Base-by-base conservation (phyloP, 83 land plant species). In the Picea engelmannii region DNA sequence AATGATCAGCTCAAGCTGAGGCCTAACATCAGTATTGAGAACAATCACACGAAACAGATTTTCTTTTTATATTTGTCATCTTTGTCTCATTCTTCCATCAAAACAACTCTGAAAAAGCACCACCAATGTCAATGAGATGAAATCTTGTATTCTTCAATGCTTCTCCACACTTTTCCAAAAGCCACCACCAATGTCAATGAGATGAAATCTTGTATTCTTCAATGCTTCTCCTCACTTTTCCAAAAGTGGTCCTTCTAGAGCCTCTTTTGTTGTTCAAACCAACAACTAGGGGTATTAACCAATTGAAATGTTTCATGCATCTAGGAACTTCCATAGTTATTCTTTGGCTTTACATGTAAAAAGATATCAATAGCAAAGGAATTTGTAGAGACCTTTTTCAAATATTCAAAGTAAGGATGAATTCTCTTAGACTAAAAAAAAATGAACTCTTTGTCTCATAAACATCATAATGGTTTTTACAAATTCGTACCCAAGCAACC, bases 401-500 rank as follows among this genome's bases (percentile, higher is more conserved):
- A 31, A 20, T 84, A 82, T 73, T 84, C 89, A 61, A 89, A n/a
- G 77, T 40, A 88, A 61, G 17, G 64, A 58, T 10, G 87, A 85
- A 78, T 84, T 89, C 78, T 89, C 84, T 20, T 80, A n/a, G 85
- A 63, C 82, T 82, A 80, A 90, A 87, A 89, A 59, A 11, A 89
- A 38, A 66, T 89, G 91, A 68, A 89, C 62, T 42, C 58, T 67
- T 38, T 80, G 82, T 31, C 78, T 82, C 80, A 87, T 44, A 68
- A 89, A 89, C 62, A 89, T 86, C 83, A 89, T 81, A 60, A 89
- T 75, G 9, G 91, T 89, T 76, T 89, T 87, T 15, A 86, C 87
- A 61, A 89, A 89, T 82, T 89, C 91, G 70, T 76, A 87, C 31
- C 91, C 91, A 47, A 89, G 78, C 47, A 89, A 74, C 91, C 91